Base-by-base conservation (phyloP, 2,329 filamentous ascomycete genomes). In the Monosporascus sp. region DNA sequence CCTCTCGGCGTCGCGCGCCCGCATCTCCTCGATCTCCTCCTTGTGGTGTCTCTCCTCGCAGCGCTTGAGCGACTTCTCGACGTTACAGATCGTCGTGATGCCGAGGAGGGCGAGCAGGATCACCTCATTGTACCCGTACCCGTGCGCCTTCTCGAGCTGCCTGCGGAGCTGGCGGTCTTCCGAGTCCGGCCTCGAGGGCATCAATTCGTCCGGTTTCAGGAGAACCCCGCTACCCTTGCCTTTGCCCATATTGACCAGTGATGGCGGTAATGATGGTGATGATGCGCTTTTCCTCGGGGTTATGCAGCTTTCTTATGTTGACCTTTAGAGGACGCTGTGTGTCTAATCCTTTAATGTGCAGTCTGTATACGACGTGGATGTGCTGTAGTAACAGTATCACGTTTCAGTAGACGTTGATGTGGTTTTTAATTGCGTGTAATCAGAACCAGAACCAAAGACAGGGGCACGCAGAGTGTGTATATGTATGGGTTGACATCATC, bases 121-220 rank as follows among this genome's bases (percentile, higher is more conserved):
- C 2, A 63, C 60, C 31, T 70, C 68, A 5, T 63, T 68, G 70
- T 73, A 75, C 51, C 70, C 68, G 61, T 75, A 77, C 34, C 69
- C 69, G 54, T 65, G 59, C 31, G 72, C 60, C 57, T 72, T 71
- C 52, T 75, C 73, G 47, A 73, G 55, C 34, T 70, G 55, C 51
- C 76, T 74, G 55, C 70, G 68, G 24, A 37, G 24, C 18, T 60
- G 54, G 15, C 73, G 70, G 48, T 68, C 62, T n/a, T 72, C 65
- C 0, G 70, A 67, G 52, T 75, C 66, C 1, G 71, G 70, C 18
- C 63, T 65, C n/a, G 68, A 70, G 5, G 74, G 71, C 3, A 71
- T 60, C 0, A 64, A 60, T 36, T 69, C 65, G 1, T 62, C 62
- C 2, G 65, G 59, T 47, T 64, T 55, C 2, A 57, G 55, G 50